phyloP scores from a whole-genome alignment of 1,139 yeast species.

The Candida tropicalis region DNA sequence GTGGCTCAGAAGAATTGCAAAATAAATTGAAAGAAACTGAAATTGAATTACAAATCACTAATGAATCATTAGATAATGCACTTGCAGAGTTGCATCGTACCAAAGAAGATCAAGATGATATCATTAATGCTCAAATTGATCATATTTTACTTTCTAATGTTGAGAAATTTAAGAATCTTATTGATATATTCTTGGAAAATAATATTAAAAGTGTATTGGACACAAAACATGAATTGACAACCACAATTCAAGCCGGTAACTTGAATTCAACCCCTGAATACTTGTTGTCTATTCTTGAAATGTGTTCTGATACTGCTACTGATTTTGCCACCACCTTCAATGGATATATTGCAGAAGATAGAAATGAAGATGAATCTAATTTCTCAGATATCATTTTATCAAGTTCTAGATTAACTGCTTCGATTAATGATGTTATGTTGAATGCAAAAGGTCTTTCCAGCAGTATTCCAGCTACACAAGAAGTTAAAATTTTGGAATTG shows the following conservation, averaged over 20 bases:
- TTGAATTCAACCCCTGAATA: constrained; percentile 77
- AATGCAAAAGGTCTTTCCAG: constrained; percentile 73
- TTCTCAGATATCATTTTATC: constrained; percentile 60
- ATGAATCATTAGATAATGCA: constrained; percentile 79
- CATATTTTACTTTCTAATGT: constrained; percentile 53
- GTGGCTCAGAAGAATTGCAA: constrained; percentile 38
- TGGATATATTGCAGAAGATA: constrained; percentile 77
- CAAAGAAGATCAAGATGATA: constrained; percentile 56
- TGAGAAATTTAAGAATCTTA: constrained; percentile 53
- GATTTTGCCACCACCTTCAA: constrained; percentile 83
- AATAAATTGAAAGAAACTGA: constrained; percentile 65
- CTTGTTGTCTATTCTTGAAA: constrained; percentile 69
- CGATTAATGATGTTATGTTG: constrained; percentile 66
- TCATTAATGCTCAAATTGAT: constrained; percentile 62
- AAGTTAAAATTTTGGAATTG: constrained; percentile 50
- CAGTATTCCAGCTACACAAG: constrained; percentile 54
- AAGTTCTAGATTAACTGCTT: constrained; percentile 66
- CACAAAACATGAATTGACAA: constrained; percentile 67
- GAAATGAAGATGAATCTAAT: constrained; percentile 66
- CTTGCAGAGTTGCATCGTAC: constrained; percentile 59
- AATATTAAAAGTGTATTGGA: constrained; percentile 78
- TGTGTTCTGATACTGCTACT: constrained; percentile 71
- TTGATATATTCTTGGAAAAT: constrained; percentile 73
- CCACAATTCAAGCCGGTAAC: constrained; percentile 85
- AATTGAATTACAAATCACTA: constrained; percentile 77